A percentile compares a stretch with the other conserved stretches of the same genome.
Evolutionary conservation across 768 basidiomycete species (phyloP).

Genomic region (Dentipellis sp.): DNA sequence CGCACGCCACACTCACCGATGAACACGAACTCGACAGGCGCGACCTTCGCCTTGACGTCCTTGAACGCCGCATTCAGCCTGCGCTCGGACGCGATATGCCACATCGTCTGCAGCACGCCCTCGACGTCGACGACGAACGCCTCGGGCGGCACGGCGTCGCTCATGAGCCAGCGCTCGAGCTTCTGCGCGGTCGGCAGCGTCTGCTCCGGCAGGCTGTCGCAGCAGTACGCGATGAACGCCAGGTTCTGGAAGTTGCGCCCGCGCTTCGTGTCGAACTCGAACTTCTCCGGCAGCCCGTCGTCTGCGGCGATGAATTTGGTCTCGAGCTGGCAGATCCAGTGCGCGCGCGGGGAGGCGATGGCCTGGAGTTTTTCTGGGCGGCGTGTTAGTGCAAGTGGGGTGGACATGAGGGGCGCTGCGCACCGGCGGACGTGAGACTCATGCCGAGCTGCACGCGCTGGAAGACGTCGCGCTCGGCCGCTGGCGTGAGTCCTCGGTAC

Average conservation of each 20-base stretch:
- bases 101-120: constrained; percentile 43
- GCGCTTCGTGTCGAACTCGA: constrained; percentile 58
- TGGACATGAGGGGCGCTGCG: constrained; percentile 11
- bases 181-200: constrained; percentile 39
- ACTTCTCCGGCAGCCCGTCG: constrained; percentile 43
- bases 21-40: constrained; percentile 74
- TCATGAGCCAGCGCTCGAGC: constrained; percentile 38
- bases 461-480: constrained; percentile 69
- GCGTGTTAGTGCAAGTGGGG: not conserved
- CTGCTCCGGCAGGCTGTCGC: constrained; percentile 40
- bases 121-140: constrained; percentile 47
- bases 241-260: constrained; percentile 74
- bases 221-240: constrained; percentile 61
- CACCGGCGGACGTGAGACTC: constrained; percentile 64
- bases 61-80: constrained; percentile 22
- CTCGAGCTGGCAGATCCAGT: constrained; percentile 57
- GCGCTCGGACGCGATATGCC: constrained; percentile 37
- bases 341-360: constrained; percentile 59
- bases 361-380: constrained; percentile 69
- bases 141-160: constrained; percentile 28
- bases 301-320: constrained; percentile 46
- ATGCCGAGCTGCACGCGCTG: constrained; percentile 79
- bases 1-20: constrained; percentile 42
- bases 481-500: constrained; percentile 45
- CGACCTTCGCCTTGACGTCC: constrained; percentile 47